These are phyloP conservation scores for Castanopsis chinensis DNA, from an alignment of 306 rosid species.

Conservation along the genomic window DNA sequence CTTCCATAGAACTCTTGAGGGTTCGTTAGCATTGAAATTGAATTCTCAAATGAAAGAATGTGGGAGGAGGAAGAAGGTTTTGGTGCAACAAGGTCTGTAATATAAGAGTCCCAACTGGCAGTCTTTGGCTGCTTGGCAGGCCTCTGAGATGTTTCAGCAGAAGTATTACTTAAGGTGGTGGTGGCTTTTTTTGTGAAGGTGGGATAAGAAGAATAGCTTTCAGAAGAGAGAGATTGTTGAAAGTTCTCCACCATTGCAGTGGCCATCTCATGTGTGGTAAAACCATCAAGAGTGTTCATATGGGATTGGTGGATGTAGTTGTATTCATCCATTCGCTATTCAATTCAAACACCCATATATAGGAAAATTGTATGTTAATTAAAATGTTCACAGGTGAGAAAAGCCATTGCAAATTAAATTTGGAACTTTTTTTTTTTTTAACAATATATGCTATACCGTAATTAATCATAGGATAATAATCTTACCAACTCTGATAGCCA, in stretches of 20 bases:
- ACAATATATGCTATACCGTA: too few species aligned
- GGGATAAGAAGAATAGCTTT: constrained; percentile 34
- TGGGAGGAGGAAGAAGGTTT: constrained; percentile 45
- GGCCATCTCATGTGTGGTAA: constrained; percentile 36
- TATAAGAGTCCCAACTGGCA: constrained; percentile 22
- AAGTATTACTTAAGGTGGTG: constrained; percentile 31
- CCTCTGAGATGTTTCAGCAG: constrained; percentile 33
- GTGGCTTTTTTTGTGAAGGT: constrained; percentile 14
- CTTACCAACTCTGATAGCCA: constrained; percentile 67
- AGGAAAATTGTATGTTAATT: neutral
- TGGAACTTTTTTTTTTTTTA: neutral
- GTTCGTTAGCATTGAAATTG: constrained; percentile 17
- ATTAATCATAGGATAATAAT: too few species aligned
- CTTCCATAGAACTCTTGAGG: constrained; percentile 17
- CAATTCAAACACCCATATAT: neutral
- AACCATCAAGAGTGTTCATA: constrained; percentile 28
- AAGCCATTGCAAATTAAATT: neutral
- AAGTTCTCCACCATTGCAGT: constrained; percentile 24
- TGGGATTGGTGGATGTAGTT: constrained; percentile 25
- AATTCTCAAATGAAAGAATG: constrained; percentile 56
- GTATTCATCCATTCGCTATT: constrained; percentile 52
- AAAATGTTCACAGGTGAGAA: too few species aligned
- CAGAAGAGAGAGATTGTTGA: constrained; percentile 40
- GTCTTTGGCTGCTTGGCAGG: constrained; percentile 30
- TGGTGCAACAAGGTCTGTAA: constrained; percentile 23